Evolutionary conservation across 1,284 basidiomycete genomes (phyloP).

Genomic region (Porphyrellus sp.): DNA sequence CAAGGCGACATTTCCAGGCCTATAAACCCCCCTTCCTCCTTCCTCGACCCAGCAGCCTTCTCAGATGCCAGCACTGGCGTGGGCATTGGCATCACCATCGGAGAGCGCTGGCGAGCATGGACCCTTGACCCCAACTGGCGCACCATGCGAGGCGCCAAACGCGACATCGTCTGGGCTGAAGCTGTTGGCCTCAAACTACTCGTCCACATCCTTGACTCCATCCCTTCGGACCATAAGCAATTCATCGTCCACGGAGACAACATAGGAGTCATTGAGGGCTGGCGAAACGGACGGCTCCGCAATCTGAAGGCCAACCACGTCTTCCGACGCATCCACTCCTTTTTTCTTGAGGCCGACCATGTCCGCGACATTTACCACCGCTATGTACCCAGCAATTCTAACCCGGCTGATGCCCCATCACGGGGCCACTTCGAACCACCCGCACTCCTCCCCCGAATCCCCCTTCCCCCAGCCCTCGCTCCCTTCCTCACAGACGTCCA

Average conservation of each 20-base stretch:
- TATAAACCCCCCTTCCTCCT: background rate
- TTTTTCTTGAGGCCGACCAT: background rate
- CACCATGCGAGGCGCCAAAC: background rate
- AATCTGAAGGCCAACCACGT: background rate
- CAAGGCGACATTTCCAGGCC: background rate
- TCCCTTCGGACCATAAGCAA: background rate
- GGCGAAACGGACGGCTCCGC: background rate
- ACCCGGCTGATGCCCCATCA: background rate
- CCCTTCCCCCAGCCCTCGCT: background rate
- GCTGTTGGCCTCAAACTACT: background rate
- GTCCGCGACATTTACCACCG: background rate
- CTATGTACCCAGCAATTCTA: background rate
- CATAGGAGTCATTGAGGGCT: background rate
- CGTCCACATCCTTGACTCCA: background rate
- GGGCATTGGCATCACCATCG: background rate
- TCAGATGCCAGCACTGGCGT: constrained; percentile 5
- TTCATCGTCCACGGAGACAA: background rate
- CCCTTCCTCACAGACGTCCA: background rate
- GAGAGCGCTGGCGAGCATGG: background rate
- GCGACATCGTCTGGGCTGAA: background rate
- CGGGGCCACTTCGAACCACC: background rate
- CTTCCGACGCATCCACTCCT: background rate
- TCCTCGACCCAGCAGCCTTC: background rate
- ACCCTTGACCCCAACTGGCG: background rate
- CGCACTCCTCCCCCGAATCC: background rate